A percentile compares a stretch with the other conserved stretches of the same genome.
Conservation (phyloP, 805 yeast species). For the Clavispora asparagi region DNA sequence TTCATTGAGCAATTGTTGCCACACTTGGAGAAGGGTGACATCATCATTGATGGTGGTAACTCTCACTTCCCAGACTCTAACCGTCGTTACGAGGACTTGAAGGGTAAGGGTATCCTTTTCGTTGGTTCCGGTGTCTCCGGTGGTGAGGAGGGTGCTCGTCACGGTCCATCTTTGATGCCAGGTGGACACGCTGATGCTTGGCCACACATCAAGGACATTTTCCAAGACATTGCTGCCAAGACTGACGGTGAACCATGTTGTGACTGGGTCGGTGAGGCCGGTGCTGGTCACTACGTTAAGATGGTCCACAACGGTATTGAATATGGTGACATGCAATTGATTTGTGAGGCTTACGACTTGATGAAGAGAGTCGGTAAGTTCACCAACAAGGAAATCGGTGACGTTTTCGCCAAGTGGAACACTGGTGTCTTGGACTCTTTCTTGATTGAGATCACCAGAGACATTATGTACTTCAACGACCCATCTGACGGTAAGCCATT, state of each 20-base stretch:
- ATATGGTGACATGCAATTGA: slow-evolving; percentile 99
- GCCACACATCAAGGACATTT: slow-evolving; percentile 96
- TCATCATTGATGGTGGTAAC: slow-evolving; percentile 99
- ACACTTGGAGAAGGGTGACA: slow-evolving; percentile 91
- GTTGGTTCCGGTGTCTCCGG: slow-evolving; percentile 99
- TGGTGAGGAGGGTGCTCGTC: slow-evolving; percentile 99
- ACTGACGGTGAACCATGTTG: slow-evolving; percentile 99
- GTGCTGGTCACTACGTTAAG: slow-evolving; percentile 98
- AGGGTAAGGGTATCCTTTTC: slow-evolving; percentile 79
- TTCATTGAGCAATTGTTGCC: slow-evolving; percentile 87
- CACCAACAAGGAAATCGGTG: slow-evolving; percentile 86
- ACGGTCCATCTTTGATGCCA: slow-evolving; percentile 99
- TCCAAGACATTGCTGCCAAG: slow-evolving; percentile 95
- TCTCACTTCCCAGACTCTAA: slow-evolving; percentile 98
- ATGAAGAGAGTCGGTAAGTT: slow-evolving; percentile 92
- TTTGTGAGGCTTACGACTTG: slow-evolving; percentile 95
- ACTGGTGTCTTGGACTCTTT: slow-evolving; percentile 96
- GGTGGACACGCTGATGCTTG: slow-evolving; percentile 98
- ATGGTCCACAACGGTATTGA: slow-evolving; percentile 99
- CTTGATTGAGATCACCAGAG: slow-evolving; percentile 95
- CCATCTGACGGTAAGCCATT: slow-evolving; percentile 82
- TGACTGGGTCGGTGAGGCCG: slow-evolving; percentile 99
- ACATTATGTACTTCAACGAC: slow-evolving; percentile 84
- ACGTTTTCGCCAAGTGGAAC: slow-evolving; percentile 91
- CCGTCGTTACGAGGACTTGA: slow-evolving; percentile 91